A percentile compares a stretch with the other conserved stretches of the same genome.
phyloP scores from a whole-genome alignment of 495 filamentous ascomycete species.

The Pseudomonodictys pantanalensis region DNA sequence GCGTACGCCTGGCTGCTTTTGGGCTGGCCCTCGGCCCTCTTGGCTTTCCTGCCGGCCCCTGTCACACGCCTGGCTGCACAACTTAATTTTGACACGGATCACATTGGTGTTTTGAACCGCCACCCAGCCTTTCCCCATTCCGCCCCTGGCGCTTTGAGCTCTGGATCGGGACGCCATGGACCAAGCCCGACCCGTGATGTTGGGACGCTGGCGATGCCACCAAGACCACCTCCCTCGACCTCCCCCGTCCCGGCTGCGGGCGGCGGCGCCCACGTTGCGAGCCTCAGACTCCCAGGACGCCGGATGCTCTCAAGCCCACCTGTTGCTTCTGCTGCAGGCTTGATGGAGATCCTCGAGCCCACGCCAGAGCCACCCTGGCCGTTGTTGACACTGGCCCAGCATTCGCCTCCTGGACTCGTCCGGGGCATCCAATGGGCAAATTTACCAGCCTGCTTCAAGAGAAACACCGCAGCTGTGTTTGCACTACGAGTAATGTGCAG shows the following conservation, averaged over 20 bases:
- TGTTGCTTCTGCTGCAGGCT: background rate
- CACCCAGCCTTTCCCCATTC: conserved; percentile 24
- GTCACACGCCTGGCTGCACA: conserved; percentile 22
- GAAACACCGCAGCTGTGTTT: conserved; percentile 4
- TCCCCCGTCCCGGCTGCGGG: conserved; percentile 15
- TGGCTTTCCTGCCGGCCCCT: conserved; percentile 21
- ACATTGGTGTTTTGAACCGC: conserved; percentile 23
- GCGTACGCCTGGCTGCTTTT: background rate
- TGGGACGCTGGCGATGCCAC: conserved; percentile 22
- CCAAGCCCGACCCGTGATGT: conserved; percentile 32
- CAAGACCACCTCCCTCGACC: conserved; percentile 1
- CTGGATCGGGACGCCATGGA: conserved; percentile 14
- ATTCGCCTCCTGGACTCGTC: too few relatives aligned
- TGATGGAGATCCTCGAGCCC: background rate
- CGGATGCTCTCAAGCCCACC: conserved; percentile 13
- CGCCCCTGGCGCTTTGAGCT: conserved; percentile 14
- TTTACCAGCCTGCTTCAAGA: too few relatives aligned
- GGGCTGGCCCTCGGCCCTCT: conserved; percentile 13
- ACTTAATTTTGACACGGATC: conserved; percentile 34
- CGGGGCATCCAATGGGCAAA: too few relatives aligned
- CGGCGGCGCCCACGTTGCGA: conserved; percentile 36
- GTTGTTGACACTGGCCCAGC: conserved; percentile 7
- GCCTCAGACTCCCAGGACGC: conserved; percentile 27
- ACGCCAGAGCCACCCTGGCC: conserved; percentile 10
- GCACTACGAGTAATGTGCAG: conserved; percentile 20